Base-by-base conservation (phyloP, 163 green algal genomes). In the Coccomyxa subellipsoidea region DNA sequence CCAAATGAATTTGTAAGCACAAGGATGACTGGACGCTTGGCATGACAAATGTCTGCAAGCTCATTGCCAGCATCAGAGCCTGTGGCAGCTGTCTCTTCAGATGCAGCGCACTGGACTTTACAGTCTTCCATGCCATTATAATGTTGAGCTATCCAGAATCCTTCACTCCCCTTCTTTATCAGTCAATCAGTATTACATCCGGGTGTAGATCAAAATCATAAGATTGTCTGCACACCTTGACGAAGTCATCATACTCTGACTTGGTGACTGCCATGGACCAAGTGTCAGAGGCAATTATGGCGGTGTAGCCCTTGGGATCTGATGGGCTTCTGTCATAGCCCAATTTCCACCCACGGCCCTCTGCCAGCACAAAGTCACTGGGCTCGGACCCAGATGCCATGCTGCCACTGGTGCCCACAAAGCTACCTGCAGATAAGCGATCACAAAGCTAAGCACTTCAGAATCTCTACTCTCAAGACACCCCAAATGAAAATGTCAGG, bases 191-290 rank as follows among this genome's bases (percentile, higher is more conserved):
- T n/a, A n/a, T n/a, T n/a, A n/a, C n/a, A n/a, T n/a, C 47, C 47
- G 23, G 47, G 47, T 12, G 47, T 23, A 12, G 23, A 59, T 8
- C 1, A 59, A 7, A 59, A 27, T 2, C 2, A 59, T 6, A 27
- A 59, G 4, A 69, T 36, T 69, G 39, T 27, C 9, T 27, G 31
- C 76, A 36, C 38, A 84, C 83, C 72, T 81, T 78, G 36, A 86
- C 36, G 37, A 87, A 84, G 76, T 87, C 84, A 53, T 83, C 76
- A 66, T 85, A 87, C 80, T 87, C 84, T n/a, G 35, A 37, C 31
- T 54, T 75, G n/a, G 76, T 87, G 3, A 87, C 35, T 0, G 84
- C 76, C 9, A 82, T 47, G 59, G 40, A 80, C 80, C 80, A 87
- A 8, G 79, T 69, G 23, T 84, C 84, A 2, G 73, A 77, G 36